phyloP scores from a whole-genome alignment of 176 grass and related monocot species.

The Aegilops sharonensis region DNA sequence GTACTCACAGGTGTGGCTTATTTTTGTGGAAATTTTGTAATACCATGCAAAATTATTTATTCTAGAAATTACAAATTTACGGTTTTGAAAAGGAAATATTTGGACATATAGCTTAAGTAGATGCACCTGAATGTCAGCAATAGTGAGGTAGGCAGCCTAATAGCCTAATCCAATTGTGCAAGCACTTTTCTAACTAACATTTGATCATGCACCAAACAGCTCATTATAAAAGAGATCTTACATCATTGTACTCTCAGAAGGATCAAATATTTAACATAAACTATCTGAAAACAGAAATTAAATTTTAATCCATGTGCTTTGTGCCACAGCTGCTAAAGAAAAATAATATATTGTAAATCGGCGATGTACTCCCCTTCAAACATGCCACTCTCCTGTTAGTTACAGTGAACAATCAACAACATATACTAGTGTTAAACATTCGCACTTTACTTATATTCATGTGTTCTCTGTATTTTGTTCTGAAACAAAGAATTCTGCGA shows the following conservation, averaged over 20 bases:
- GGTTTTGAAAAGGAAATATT: background rate
- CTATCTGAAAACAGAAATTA: background rate
- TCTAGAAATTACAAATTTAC: background rate
- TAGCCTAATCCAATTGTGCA: background rate
- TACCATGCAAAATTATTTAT: background rate
- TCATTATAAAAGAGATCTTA: background rate
- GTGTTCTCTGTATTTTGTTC: background rate
- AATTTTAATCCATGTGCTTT: background rate
- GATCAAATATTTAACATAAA: background rate
- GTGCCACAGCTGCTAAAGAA: background rate
- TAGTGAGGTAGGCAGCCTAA: constrained; percentile 29
- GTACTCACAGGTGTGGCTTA: background rate
- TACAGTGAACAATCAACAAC: background rate
- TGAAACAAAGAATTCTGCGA: background rate
- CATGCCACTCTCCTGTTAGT: background rate
- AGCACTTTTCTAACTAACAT: constrained; percentile 10
- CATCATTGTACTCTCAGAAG: background rate
- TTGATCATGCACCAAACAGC: constrained; percentile 8
- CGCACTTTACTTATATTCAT: background rate
- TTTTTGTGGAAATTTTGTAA: too few relatives aligned
- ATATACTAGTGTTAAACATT: background rate
- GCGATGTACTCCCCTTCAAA: background rate
- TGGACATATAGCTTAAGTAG: constrained; percentile 2
- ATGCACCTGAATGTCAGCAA: constrained; percentile 3
- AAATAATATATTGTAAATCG: background rate